Evolutionary conservation across 2,329 filamentous ascomycete genomes (phyloP).

Genomic region (Penicillium sp.): DNA sequence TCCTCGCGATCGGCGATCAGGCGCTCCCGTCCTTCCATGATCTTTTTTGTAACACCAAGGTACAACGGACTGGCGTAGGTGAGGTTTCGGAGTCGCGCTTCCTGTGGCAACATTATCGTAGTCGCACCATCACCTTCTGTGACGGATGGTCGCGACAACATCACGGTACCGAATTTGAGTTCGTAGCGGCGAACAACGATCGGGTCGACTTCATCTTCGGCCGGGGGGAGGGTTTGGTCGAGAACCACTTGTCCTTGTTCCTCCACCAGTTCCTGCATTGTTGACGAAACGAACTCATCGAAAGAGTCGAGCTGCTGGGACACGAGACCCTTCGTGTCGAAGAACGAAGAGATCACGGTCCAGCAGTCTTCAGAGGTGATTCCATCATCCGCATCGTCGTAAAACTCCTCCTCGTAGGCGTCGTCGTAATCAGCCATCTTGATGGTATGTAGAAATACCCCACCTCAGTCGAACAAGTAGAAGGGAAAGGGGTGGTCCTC

Average conservation of each 20-base stretch:
- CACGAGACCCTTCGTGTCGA: conserved; percentile 90
- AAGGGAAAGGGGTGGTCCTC: conserved; percentile 8
- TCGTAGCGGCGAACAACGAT: conserved; percentile 89
- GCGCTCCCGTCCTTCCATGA: conserved; percentile 77
- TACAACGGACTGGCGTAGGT: conserved; percentile 93
- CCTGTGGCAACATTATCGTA: conserved; percentile 82
- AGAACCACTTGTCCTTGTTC: conserved; percentile 91
- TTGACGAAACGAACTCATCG: conserved; percentile 91
- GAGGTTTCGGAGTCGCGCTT: conserved; percentile 90
- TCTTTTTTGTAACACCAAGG: conserved; percentile 80
- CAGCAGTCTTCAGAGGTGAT: conserved; percentile 98
- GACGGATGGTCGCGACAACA: conserved; percentile 84
- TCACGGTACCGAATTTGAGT: conserved; percentile 87
- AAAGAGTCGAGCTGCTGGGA: conserved; percentile 98
- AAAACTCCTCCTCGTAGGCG: conserved; percentile 67
- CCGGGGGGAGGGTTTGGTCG: conserved; percentile 81
- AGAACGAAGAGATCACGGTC: conserved; percentile 96
- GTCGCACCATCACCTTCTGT: conserved; percentile 91
- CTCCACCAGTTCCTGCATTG: conserved; percentile 89
- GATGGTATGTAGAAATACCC: conserved; percentile 6
- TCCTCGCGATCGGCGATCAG: conserved; percentile 66
- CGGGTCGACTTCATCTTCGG: conserved; percentile 67
- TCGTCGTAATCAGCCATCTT: conserved; percentile 58
- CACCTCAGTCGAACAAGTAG: conserved; percentile 10
- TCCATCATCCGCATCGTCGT: conserved; percentile 64